Conservation (phyloP, 176 grass and related monocot species). For the Triticum monococcum region DNA sequence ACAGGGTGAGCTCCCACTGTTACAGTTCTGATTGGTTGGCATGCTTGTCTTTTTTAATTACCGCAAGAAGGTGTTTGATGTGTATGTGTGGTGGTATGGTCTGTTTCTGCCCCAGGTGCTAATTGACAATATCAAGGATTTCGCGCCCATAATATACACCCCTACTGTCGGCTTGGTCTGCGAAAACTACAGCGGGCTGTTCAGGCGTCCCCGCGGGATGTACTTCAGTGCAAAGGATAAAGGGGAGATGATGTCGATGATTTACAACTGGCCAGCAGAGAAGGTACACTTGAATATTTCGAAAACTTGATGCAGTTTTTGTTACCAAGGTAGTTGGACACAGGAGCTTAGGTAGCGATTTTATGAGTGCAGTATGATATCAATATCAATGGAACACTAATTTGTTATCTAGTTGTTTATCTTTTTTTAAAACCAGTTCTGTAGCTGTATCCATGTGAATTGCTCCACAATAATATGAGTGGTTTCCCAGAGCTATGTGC, state of each 20-base stretch:
- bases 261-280: conserved; percentile 93
- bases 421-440: background rate
- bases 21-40: background rate
- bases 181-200: conserved; percentile 90
- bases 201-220: conserved; percentile 92
- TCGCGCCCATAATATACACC: conserved; percentile 94
- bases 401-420: background rate
- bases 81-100: background rate
- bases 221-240: conserved; percentile 98
- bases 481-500: background rate
- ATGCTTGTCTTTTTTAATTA: background rate
- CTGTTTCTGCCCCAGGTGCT: conserved; percentile 60
- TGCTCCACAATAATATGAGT: background rate
- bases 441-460: background rate
- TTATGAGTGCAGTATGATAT: background rate
- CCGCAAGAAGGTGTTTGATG: background rate
- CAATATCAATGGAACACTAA: background rate
- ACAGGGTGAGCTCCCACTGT: conserved; percentile 62
- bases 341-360: background rate
- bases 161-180: conserved; percentile 94
- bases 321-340: background rate
- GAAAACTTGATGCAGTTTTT: background rate
- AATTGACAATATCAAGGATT: conserved; percentile 98
- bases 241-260: conserved; percentile 99
- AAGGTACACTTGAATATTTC: conserved; percentile 43